Conservation (phyloP, 164 flowering plant genomes). For the Dillenia turbinata region DNA sequence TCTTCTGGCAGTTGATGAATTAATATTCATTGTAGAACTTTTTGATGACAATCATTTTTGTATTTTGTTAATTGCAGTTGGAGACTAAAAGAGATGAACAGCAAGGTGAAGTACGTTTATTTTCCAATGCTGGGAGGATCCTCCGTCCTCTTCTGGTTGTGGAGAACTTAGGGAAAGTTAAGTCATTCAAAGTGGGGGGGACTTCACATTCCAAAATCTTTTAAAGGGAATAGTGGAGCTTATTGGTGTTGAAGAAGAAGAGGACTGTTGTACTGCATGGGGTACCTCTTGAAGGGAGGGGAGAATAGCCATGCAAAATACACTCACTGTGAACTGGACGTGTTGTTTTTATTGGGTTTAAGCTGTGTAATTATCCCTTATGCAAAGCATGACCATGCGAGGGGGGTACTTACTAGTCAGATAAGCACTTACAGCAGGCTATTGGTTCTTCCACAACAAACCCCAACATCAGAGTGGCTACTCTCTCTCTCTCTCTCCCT, state of each 20-base stretch:
- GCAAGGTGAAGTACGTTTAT: constrained; percentile 73
- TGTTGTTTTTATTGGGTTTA: constrained; percentile 68
- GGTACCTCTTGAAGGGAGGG: constrained; percentile 40
- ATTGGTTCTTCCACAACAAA: constrained; percentile 79
- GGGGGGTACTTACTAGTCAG: constrained; percentile 82
- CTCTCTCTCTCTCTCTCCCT: constrained; percentile 75
- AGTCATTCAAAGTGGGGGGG: constrained; percentile 39
- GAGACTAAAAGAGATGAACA: constrained; percentile 77
- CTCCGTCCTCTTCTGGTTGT: constrained; percentile 85
- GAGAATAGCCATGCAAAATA: constrained; percentile 35
- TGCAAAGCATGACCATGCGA: constrained; percentile 91
- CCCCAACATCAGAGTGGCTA: constrained; percentile 74
- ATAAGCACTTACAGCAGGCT: constrained; percentile 92
- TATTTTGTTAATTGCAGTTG: constrained; percentile 38
- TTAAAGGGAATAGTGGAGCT: constrained; percentile 72
- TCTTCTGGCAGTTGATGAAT: too few species aligned
- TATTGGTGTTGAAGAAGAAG: constrained; percentile 90
- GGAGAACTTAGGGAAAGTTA: constrained; percentile 54
- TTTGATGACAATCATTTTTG: not conserved
- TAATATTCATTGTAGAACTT: too few species aligned
- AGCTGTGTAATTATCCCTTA: constrained; percentile 90
- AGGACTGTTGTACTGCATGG: constrained; percentile 83
- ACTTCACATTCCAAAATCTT: constrained; percentile 47
- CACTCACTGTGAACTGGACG: constrained; percentile 84
- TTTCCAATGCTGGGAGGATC: constrained; percentile 83